Base-by-base conservation (phyloP, 192 early-diverging fungal species). In the Backusella liffmaniae region DNA sequence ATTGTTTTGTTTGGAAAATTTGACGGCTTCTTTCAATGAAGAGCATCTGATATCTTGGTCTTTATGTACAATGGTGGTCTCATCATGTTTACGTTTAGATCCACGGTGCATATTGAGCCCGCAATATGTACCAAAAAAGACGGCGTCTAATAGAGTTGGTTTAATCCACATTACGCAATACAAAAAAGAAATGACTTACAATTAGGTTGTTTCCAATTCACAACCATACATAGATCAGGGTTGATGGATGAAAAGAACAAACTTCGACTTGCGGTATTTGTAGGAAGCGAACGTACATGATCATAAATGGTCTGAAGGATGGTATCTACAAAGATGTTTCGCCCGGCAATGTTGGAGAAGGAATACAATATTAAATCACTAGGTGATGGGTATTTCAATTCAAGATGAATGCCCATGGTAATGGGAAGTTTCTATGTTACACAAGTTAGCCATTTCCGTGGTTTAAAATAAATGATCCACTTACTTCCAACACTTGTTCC, bases 201-300 rank as follows among this genome's bases (percentile, higher is more conserved):
- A 78, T 98, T 98, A 23, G 97, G 97, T 75, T 99, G 98, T 83
- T 99, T 99, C 98, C 98, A 98, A 86, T 97, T 99, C 42, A 98
- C 75, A 18, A 95, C 92, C 15, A 93, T 94, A 85, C 98, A 99
- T 0, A 98, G 90, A 21, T 89, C 84, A 16, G 96, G 94, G 79
- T 96, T 98, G 82, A 95, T 95, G 3, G 95, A 96, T 29, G 91
- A 93, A 80, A 98, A 97, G 78, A 99, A 93, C 12, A 86, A 72
- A 39, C 72, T 73, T 21, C 66, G 35, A 49, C 73, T 80, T 23
- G 67, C 15, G 6, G 66, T 67, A 34, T 83, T 80, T 32, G 81
- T 78, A 32, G 76, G 59, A 34, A 76, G n/a, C 7, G 77, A 75
- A 42, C 80, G 76, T 35, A 79, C 90, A 83, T 88, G 86, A 82